These are phyloP conservation scores for Lenzites betulinus DNA, from an alignment of 768 basidiomycete species.

Conservation along the genomic window DNA sequence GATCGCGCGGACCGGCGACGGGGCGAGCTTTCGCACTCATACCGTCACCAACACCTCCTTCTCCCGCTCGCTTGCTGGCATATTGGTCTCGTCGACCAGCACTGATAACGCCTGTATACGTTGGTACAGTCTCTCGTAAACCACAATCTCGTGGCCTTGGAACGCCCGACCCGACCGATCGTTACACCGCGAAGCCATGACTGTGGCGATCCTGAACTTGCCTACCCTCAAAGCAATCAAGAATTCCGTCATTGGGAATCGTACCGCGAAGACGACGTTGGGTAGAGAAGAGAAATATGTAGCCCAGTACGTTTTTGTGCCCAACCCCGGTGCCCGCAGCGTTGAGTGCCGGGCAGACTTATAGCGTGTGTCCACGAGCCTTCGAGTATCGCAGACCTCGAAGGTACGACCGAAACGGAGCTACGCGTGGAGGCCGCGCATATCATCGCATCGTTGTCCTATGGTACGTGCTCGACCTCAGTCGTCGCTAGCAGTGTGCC, in stretches of 20 bases:
- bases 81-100: background rate
- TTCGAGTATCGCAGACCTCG: conserved; percentile 33
- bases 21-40: background rate
- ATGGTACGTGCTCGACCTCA: conserved; percentile 43
- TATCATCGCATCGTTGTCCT: conserved; percentile 71
- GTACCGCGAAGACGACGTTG: conserved; percentile 63
- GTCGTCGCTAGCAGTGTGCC: background rate
- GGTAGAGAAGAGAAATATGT: conserved; percentile 60
- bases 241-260: conserved; percentile 80
- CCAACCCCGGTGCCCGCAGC: too few species aligned
- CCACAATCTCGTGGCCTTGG: background rate
- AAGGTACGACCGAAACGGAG: conserved; percentile 46
- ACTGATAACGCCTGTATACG: background rate
- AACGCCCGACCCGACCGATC: background rate
- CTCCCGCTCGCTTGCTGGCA: background rate
- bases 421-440: conserved; percentile 75
- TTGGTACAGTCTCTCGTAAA: background rate
- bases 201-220: conserved; percentile 31
- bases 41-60: background rate
- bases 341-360: conserved; percentile 42
- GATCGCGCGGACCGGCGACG: background rate
- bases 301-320: conserved; percentile 44
- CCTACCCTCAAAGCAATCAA: conserved; percentile 65
- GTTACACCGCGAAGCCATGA: conserved; percentile 24
- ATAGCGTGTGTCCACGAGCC: conserved; percentile 59